Evolutionary conservation across 139 green algal genomes (phyloP).

Genomic region (Closterium sp.): DNA sequence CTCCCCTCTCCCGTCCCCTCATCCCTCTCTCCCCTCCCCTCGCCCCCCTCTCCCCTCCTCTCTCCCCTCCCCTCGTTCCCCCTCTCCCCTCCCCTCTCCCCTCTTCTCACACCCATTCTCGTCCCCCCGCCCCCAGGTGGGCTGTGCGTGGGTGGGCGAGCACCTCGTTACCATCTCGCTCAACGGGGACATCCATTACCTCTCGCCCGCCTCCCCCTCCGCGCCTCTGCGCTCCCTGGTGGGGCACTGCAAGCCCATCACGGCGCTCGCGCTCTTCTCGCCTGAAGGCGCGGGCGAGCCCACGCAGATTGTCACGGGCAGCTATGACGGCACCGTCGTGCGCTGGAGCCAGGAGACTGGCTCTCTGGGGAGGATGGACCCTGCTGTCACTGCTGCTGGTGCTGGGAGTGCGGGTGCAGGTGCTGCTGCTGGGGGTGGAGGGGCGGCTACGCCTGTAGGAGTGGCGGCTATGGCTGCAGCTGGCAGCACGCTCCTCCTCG

Average conservation of each 20-base stretch:
- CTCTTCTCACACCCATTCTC: neutral
- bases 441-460: slow-evolving; percentile 15
- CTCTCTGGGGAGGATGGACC: slow-evolving; percentile 14
- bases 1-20: too few relatives aligned
- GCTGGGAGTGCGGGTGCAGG: neutral
- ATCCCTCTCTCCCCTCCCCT: too few relatives aligned
- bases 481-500: neutral
- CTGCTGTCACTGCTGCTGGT: neutral
- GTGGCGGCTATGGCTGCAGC: slow-evolving; percentile 26
- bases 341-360: slow-evolving; percentile 25
- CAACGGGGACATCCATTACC: slow-evolving; percentile 47
- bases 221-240: slow-evolving; percentile 3
- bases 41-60: neutral
- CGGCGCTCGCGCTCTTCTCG: slow-evolving; percentile 6
- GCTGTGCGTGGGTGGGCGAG: slow-evolving; percentile 48
- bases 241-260: slow-evolving; percentile 49
- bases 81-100: neutral
- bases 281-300: neutral
- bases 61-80: neutral
- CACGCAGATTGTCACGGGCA: slow-evolving; percentile 33
- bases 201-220: slow-evolving; percentile 11
- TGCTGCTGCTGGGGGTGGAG: neutral
- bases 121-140: slow-evolving; percentile 46
- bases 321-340: slow-evolving; percentile 47
- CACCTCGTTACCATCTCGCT: slow-evolving; percentile 53